These are phyloP conservation scores for Mycosphaerelloides madeirae DNA, from an alignment of 2,329 filamentous ascomycete species.

Conservation along the genomic window DNA sequence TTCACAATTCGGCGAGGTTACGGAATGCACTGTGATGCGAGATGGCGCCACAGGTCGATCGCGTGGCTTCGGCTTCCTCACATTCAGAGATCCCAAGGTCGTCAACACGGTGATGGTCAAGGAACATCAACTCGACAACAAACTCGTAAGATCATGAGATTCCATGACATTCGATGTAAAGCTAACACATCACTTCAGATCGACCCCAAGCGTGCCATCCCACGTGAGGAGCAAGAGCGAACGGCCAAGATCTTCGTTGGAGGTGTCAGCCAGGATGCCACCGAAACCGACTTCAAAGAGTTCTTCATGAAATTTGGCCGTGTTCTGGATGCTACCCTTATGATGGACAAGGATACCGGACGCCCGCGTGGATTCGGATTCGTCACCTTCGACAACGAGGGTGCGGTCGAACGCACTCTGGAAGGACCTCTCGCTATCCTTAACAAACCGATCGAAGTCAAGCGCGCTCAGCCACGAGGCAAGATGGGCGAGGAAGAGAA, in stretches of 20 bases:
- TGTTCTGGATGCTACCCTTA: constrained; percentile 93
- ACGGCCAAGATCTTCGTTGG: constrained; percentile 99
- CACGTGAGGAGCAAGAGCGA: constrained; percentile 94
- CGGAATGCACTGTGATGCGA: constrained; percentile 99
- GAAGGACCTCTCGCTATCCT: constrained; percentile 82
- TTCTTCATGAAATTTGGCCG: constrained; percentile 97
- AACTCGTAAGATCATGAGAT: constrained; percentile 67
- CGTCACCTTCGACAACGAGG: constrained; percentile 94
- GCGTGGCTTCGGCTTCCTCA: constrained; percentile 93
- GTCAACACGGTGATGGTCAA: constrained; percentile 99
- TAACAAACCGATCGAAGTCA: constrained; percentile 95
- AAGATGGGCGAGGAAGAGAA: constrained; percentile 84
- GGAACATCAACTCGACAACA: constrained; percentile 95
- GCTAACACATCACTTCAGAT: constrained; percentile 58
- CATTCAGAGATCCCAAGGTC: constrained; percentile 94
- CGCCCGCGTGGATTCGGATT: constrained; percentile 94
- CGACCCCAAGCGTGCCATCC: constrained; percentile 95
- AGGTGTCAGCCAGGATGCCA: constrained; percentile 94
- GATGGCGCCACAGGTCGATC: constrained; percentile 91
- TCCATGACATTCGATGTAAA: constrained; percentile 16
- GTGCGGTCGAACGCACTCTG: constrained; percentile 87
- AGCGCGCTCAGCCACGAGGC: constrained; percentile 91
- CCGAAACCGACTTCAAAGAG: constrained; percentile 89
- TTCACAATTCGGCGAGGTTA: constrained; percentile 92
- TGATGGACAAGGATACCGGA: constrained; percentile 99